Conservation (phyloP, 2,329 filamentous ascomycete genomes). For the Fusarium sp. region DNA sequence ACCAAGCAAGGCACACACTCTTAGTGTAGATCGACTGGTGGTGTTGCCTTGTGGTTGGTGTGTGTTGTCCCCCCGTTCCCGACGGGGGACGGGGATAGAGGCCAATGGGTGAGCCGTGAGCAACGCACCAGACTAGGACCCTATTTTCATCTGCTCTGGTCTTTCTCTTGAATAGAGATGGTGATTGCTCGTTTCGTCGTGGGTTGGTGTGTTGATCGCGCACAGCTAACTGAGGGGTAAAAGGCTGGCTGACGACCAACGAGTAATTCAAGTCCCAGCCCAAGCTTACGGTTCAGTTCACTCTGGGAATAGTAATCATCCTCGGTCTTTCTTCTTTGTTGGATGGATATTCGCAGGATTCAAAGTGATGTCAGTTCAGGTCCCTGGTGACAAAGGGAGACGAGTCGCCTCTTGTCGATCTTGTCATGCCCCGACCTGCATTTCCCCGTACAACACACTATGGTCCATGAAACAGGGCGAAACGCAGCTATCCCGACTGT, state of each 20-base stretch:
- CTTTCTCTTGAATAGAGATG: slow-evolving; percentile 4
- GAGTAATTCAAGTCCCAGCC: slow-evolving; percentile 1
- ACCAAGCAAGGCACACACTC: slow-evolving; percentile 26
- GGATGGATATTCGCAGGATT: background rate
- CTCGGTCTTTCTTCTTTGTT: background rate
- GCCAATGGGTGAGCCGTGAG: slow-evolving; percentile 14
- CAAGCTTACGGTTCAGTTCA: background rate
- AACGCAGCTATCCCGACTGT: slow-evolving; percentile 17
- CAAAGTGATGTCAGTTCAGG: slow-evolving; percentile 26
- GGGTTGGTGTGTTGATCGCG: slow-evolving; percentile 32
- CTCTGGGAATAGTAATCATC: slow-evolving; percentile 7
- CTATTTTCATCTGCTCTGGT: slow-evolving; percentile 13
- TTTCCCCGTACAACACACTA: background rate
- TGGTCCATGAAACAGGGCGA: slow-evolving; percentile 29
- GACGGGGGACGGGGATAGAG: slow-evolving; percentile 6
- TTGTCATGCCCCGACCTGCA: slow-evolving; percentile 15
- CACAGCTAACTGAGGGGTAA: slow-evolving; percentile 26
- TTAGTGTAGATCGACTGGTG: slow-evolving; percentile 22
- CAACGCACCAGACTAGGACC: slow-evolving; percentile 10
- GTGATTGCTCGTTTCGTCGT: slow-evolving; percentile 14
- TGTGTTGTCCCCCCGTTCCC: slow-evolving; percentile 8
- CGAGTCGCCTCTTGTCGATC: slow-evolving; percentile 25
- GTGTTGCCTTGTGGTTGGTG: slow-evolving; percentile 25
- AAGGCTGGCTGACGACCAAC: background rate
- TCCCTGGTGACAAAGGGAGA: background rate